A percentile compares a stretch with the other conserved stretches of the same genome.
Conservation (phyloP, 306 rosid species). For the Inga oerstediana region DNA sequence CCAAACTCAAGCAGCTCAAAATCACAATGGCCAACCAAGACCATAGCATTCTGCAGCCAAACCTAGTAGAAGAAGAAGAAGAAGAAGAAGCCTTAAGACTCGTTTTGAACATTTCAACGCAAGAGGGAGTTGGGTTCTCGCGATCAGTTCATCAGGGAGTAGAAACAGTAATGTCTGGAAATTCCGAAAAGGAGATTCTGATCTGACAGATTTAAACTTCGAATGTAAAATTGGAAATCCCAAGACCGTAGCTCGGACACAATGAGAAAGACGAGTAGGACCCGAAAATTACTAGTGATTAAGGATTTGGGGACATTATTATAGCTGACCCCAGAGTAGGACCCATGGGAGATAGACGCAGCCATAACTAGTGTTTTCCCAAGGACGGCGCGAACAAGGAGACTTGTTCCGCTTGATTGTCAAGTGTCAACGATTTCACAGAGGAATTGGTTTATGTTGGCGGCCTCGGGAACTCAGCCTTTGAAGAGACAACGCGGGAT, state of each 20-base stretch:
- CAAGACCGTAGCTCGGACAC: neutral
- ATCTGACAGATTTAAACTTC: neutral
- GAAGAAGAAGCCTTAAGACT: constrained; percentile 1
- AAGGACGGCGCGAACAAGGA: neutral
- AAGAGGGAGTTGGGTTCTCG: neutral
- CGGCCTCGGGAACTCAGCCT: neutral
- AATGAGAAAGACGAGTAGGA: neutral
- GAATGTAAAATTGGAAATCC: neutral
- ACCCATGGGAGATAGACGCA: neutral
- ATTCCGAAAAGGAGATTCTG: neutral
- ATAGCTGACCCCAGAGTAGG: neutral
- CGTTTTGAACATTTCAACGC: neutral
- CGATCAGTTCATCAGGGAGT: neutral
- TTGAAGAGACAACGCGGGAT: neutral
- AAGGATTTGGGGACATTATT: neutral
- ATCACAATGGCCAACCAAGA: constrained; percentile 38
- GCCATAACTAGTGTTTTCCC: no score
- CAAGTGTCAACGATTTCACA: neutral
- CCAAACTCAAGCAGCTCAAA: constrained; percentile 45
- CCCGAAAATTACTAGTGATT: neutral
- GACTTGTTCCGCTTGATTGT: neutral
- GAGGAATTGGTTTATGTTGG: neutral
- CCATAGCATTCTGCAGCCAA: neutral
- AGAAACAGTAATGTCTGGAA: neutral
- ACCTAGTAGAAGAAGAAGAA: neutral